These are phyloP conservation scores for Pseudocercospora fijiensis DNA, from an alignment of 2,329 filamentous ascomycete species.

Conservation along the genomic window DNA sequence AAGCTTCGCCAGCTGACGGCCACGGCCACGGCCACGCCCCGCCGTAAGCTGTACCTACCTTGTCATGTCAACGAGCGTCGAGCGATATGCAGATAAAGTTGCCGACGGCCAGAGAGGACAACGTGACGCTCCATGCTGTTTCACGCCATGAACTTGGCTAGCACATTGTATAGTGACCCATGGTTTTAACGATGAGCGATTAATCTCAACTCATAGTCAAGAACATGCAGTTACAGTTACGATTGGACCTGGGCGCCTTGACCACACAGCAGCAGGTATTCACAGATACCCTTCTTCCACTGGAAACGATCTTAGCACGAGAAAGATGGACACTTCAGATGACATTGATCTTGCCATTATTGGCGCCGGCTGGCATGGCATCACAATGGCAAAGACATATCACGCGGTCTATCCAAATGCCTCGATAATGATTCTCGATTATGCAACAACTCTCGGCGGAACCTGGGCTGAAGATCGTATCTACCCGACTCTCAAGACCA, in stretches of 20 bases:
- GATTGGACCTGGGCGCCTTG: no score
- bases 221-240: no score
- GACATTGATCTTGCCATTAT: constrained; percentile 6
- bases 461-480: constrained; percentile 67
- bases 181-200: background rate
- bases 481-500: constrained; percentile 67
- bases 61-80: background rate
- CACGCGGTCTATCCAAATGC: constrained; percentile 41
- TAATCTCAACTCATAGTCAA: background rate
- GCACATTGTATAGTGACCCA: background rate
- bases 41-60: background rate
- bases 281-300: background rate
- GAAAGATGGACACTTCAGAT: background rate
- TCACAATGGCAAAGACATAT: constrained; percentile 50
- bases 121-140: background rate
- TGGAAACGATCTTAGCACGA: background rate
- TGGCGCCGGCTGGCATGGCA: constrained; percentile 43
- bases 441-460: constrained; percentile 54
- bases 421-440: constrained; percentile 40
- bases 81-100: background rate
- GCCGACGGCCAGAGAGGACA: background rate
- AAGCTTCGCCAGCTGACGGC: background rate
- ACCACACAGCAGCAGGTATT: background rate
- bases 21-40: no score
- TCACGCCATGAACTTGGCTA: no score